Percentiles rank a stretch among this genome's conserved stretches.
These are phyloP conservation scores for Meyerozyma carpophila DNA, from an alignment of 1,139 yeast species.

Conservation along the genomic window DNA sequence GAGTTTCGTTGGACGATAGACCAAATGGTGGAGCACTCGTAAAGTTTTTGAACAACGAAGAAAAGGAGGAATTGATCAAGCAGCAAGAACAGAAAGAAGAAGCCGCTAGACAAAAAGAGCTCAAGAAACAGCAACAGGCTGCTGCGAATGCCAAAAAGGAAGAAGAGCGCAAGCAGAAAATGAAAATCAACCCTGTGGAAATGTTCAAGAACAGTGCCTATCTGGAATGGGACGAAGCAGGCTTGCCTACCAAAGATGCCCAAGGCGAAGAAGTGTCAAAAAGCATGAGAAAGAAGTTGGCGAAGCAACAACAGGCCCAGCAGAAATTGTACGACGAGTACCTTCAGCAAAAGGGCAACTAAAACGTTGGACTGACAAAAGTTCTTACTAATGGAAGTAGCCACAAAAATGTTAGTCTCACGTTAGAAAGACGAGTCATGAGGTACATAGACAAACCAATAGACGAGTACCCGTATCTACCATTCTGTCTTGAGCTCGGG, in stretches of 20 bases:
- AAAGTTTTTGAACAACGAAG: constrained; percentile 69
- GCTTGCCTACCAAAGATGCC: constrained; percentile 72
- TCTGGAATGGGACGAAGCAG: constrained; percentile 77
- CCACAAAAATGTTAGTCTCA: not conserved
- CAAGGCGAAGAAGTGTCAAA: constrained; percentile 87
- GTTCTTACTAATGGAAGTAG: not conserved
- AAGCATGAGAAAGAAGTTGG: constrained; percentile 76
- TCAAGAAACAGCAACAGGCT: constrained; percentile 35
- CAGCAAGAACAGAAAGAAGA: constrained; percentile 62
- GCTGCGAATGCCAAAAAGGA: constrained; percentile 52
- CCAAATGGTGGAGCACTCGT: constrained; percentile 74
- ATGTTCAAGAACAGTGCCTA: constrained; percentile 61
- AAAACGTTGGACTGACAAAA: not conserved
- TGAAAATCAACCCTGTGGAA: constrained; percentile 64
- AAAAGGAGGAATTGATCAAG: constrained; percentile 56
- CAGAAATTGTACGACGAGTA: constrained; percentile 76
- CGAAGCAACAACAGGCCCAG: constrained; percentile 74
- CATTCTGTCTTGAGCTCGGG: not conserved
- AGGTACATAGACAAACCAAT: too few species aligned
- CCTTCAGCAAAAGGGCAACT: constrained; percentile 8
- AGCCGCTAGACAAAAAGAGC: constrained; percentile 34
- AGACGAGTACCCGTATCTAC: not conserved
- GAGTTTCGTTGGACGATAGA: constrained; percentile 87
- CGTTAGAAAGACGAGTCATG: too few species aligned
- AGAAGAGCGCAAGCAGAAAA: constrained; percentile 60